Evolutionary conservation across 768 basidiomycete species (phyloP), one percentile per base, ranked within the genome.

Genomic region (Cytidiella melzeri): DNA sequence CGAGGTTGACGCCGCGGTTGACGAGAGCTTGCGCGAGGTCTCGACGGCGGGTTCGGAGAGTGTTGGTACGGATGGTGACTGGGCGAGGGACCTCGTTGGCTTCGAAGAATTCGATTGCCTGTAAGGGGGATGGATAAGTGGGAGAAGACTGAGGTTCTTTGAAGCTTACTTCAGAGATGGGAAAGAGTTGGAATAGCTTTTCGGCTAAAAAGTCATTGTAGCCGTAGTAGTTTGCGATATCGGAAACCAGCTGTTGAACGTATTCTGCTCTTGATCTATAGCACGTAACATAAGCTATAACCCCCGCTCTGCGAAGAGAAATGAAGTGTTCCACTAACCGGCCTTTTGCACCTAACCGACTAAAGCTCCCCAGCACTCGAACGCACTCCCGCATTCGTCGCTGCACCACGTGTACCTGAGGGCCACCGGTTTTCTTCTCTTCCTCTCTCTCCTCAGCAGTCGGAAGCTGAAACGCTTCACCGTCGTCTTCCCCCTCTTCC

Each of bases 61-160:
- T 98, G 66, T 99, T 99, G 28, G 94, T 93, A 52, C 96, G 88
- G 61, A 99, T 97, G 9, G 96, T 98, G 23, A 99, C 94, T 5
- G 96, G 96, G 55, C 96, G 82, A 13, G 93, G 80, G 4, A 92
- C 80, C 63, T 99, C 96, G 64, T 97, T 97, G 10, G 96, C 87
- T 67, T 97, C 96, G 61, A 98, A 98, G 69, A 98, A 99, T 61
- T 95, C 94, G 50, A 98, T 86, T 1, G 95, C 94, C 92, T 96
- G 39, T 18, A 43, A n/a, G n/a, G n/a, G n/a, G n/a, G n/a, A n/a
- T n/a, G n/a, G n/a, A n/a, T n/a, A n/a, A n/a, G 3, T 15, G 40
- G 40, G 37, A 34, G 9, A 11, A 5, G 11, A 43, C n/a, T 15
- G 25, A 41, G 3, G n/a, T n/a, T n/a, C n/a, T n/a, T n/a, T 18